Evolutionary conservation across 441 rosid genomes (phyloP).

Genomic region (Raphanus hybrid): DNA sequence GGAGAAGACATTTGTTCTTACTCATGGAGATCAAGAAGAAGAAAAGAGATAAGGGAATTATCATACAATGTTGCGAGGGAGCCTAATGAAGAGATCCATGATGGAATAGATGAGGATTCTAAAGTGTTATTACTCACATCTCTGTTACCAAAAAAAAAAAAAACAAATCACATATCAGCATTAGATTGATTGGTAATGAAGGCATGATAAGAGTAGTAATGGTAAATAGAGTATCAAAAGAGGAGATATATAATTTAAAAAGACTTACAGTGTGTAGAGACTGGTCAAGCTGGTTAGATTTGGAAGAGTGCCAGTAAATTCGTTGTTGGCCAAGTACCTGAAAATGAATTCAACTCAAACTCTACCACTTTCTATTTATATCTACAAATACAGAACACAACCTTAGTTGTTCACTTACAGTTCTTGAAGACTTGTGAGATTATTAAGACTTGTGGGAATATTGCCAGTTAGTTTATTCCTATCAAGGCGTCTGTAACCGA

Average conservation of each 20-base stretch:
- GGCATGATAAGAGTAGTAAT: no score
- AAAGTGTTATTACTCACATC: slow-evolving; percentile 82
- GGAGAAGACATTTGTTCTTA: slow-evolving; percentile 21
- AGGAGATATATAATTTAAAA: no score
- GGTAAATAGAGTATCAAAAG: no score
- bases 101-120: slow-evolving; percentile 50
- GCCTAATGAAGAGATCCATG: slow-evolving; percentile 54
- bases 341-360: slow-evolving; percentile 24
- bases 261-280: no score
- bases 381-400: neutral
- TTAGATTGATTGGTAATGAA: neutral
- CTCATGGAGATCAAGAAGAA: neutral
- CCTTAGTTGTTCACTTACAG: slow-evolving; percentile 57
- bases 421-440: slow-evolving; percentile 53
- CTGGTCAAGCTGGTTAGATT: no score
- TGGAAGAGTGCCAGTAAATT: slow-evolving; percentile 22
- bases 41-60: slow-evolving; percentile 16
- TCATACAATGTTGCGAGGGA: slow-evolving; percentile 75
- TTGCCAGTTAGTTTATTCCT: slow-evolving; percentile 55
- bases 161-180: neutral
- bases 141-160: slow-evolving; percentile 46
- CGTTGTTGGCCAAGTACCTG: slow-evolving; percentile 78
- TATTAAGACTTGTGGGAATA: slow-evolving; percentile 60
- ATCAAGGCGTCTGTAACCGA: slow-evolving; percentile 67
- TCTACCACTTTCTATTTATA: neutral